Evolutionary conservation across 78 protist genomes (phyloP), one percentile per base, ranked within the genome.

Genomic region (Chrysochromulina parva): DNA sequence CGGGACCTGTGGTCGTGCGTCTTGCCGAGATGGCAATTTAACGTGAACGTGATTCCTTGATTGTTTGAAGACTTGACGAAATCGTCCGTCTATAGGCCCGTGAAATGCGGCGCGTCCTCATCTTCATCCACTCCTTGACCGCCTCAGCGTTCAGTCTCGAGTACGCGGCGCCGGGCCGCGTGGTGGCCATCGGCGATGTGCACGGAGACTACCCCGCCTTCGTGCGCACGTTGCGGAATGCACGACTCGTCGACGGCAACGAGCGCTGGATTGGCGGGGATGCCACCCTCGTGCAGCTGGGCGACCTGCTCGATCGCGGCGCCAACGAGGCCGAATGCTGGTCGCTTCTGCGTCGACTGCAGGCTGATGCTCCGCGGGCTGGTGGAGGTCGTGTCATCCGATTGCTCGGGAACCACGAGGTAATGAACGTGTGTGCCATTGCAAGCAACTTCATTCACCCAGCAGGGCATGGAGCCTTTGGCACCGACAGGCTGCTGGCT

Each of bases 381-480:
- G 4, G 13, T 6, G 86, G 86, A 3, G 86, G 86, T 7, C 26
- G 17, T n/a, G 86, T 78, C 58, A 1, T 26, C 65, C 0, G 16
- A 3, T 16, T 78, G 65, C 38, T 48, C 65, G 86, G 86, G 48
- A 78, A 78, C 50, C 86, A 78, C 60, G 86, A 78, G 86, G 59
- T 4, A 20, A 0, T 78, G 24, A 78, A 78, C 47, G 16, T 53
- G 48, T 17, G 7, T 19, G 86, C 65, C 0, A 47, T 0, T 17
- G 0, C n/a, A 1, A 13, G 62, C 24, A 2, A 5, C 48, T 78
- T 2, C 55, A 55, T 73, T 24, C 55, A 0, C 55, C 26, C 3
- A 4, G 59, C 17, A 14, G 81, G 52, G 13, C 1, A 26, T 11
- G 38, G 16, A 6, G 16, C 52, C 28, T 67, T 88, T 28, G 81